Percentiles rank a stretch among this genome's conserved stretches.
Evolutionary conservation across 169 alveolate species (phyloP).

Genomic region (Plasmodium vivax): DNA sequence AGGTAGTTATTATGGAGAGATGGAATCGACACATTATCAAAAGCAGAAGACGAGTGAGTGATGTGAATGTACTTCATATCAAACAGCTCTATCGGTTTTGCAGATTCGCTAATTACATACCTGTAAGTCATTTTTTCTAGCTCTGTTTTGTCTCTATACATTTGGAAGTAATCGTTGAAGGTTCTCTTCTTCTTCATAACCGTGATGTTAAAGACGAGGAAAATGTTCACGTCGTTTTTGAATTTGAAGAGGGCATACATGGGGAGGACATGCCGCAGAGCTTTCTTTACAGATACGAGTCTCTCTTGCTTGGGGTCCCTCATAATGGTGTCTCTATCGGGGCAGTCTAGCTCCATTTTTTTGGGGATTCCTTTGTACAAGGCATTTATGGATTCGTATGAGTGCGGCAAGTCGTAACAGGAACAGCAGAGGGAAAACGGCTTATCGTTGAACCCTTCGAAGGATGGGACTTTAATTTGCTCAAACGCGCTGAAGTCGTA

Average conservation of each 20-base stretch:
- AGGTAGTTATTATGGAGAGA: constrained; percentile 2
- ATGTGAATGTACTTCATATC: constrained; percentile 12
- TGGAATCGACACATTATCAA: constrained; percentile 41
- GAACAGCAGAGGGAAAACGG: constrained; percentile 45
- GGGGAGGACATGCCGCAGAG: constrained; percentile 26
- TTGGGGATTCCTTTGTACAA: not conserved
- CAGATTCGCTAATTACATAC: constrained; percentile 23
- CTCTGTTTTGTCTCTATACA: constrained; percentile 6
- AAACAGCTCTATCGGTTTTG: not conserved
- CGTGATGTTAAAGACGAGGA: constrained; percentile 9
- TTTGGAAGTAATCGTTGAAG: constrained; percentile 7
- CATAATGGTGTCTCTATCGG: not conserved
- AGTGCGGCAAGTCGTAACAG: constrained; percentile 14
- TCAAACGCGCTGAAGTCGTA: constrained; percentile 2
- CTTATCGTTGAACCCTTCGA: constrained; percentile 40
- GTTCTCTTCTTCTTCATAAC: constrained; percentile 30
- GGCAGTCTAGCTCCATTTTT: not conserved
- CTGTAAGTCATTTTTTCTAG: not conserved
- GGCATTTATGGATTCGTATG: not conserved
- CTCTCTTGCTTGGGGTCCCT: not conserved
- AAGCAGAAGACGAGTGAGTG: constrained; percentile 29
- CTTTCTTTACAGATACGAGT: constrained; percentile 28
- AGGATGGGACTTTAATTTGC: not conserved
- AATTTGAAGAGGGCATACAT: constrained; percentile 43
- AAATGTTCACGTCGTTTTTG: constrained; percentile 7